Base-by-base conservation (phyloP, 139 green algal genomes). In the Coccomyxa sp. region DNA sequence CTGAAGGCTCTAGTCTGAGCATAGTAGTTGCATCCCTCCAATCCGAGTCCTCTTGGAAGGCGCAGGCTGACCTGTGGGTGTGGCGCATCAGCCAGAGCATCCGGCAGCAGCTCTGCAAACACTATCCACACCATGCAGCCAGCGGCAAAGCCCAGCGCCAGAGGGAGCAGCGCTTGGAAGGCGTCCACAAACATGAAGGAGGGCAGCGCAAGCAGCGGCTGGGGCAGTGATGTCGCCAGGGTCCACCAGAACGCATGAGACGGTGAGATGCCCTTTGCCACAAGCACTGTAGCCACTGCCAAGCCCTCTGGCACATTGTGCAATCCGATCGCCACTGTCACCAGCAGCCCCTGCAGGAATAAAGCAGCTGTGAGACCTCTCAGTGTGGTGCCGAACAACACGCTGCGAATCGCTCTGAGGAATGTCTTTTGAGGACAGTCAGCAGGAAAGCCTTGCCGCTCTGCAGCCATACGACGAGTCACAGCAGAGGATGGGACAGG, bases 81-180 rank as follows among this genome's bases (percentile, higher is more conserved):
- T 5, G 73, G 12, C 0, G 78, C 78, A 29, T 87, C 87, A 68
- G 92, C 90, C 70, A 98, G 82, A 7, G 95, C 92, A 50, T 99
- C 96, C 0, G 96, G 96, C 50, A 99, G 86, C 37, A 99, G 87
- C 88, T 99, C 96, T 1, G 93, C 95, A 77, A 97, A 95, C 54
- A 97, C 94, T 41, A 99, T 97, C 95, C 95, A 99, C 16, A 98
- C 86, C 96, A 99, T 99, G 91, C 96, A 98, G 35, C 96, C 96
- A 3, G 95, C 96, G 0, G 96, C 95, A 88, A 99, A 99, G 68
- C 96, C 96, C 73, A 99, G 81, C 8, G 91, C 95, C 31, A 98
- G 58, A 0, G 96, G 96, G 76, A 99, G 90, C 75, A 98, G 81
- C 4, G 76, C 74, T 71, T 78, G 35, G 82, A 99, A 99, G 4